Evolutionary conservation across 306 rosid genomes (phyloP).

Genomic region (Herpetospermum pedunculosum): DNA sequence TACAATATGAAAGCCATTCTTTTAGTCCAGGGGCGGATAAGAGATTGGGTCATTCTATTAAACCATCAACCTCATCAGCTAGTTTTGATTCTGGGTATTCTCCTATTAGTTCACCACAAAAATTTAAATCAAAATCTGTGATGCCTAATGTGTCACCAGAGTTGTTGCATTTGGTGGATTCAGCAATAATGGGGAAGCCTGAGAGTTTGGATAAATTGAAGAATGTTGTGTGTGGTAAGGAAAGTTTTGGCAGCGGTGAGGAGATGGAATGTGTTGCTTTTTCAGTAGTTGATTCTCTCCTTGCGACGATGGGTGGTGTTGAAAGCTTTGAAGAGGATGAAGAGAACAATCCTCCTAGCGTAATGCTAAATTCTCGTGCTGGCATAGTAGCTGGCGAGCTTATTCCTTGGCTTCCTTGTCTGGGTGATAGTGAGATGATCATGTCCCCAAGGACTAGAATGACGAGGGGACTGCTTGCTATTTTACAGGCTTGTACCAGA

Average conservation of each 20-base stretch:
- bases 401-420: constrained; percentile 92
- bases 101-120: constrained; percentile 47
- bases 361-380: constrained; percentile 95
- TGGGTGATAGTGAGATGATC: constrained; percentile 47
- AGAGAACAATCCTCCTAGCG: constrained; percentile 91
- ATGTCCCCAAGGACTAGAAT: constrained; percentile 95
- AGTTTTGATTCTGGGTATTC: constrained; percentile 56
- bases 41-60: constrained; percentile 25
- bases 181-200: constrained; percentile 98
- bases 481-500: constrained; percentile 91
- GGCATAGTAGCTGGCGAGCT: constrained; percentile 88
- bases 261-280: constrained; percentile 58
- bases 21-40: constrained; percentile 34
- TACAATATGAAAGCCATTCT: constrained; percentile 30
- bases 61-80: constrained; percentile 33
- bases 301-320: constrained; percentile 99
- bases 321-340: constrained; percentile 93
- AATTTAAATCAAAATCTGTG: constrained; percentile 42
- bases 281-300: constrained; percentile 85
- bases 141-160: constrained; percentile 74
- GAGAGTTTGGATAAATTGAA: constrained; percentile 80
- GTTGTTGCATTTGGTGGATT: constrained; percentile 86
- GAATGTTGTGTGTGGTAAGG: constrained; percentile 75
- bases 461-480: constrained; percentile 94
- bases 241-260: constrained; percentile 58